A percentile compares a stretch with the other conserved stretches of the same genome.
Evolutionary conservation across 257 asterid species (phyloP).

Genomic region (Scutellaria minor): DNA sequence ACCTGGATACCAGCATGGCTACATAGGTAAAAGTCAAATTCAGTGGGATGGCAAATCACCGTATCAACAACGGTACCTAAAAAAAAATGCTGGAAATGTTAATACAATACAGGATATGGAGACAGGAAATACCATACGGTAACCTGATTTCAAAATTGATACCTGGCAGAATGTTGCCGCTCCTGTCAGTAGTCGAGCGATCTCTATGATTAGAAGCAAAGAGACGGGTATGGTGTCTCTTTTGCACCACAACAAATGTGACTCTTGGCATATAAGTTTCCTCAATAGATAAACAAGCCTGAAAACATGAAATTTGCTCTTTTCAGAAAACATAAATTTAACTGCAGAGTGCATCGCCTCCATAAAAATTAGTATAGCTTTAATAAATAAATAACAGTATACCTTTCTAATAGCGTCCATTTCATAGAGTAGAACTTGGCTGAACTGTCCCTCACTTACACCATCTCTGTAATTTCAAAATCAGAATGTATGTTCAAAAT

Average conservation of each 20-base stretch:
- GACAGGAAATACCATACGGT: neutral
- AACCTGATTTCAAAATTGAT: neutral
- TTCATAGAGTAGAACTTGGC: slow-evolving; percentile 70
- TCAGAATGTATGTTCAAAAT: neutral
- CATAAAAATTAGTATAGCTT: neutral
- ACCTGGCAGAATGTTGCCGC: slow-evolving; percentile 94
- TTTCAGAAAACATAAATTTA: neutral
- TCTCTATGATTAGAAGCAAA: slow-evolving; percentile 63
- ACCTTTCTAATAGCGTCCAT: slow-evolving; percentile 75
- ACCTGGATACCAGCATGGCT: slow-evolving; percentile 95
- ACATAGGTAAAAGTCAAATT: slow-evolving; percentile 78
- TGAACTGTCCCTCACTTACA: slow-evolving; percentile 86
- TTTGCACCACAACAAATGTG: slow-evolving; percentile 88
- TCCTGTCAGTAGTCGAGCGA: slow-evolving; percentile 56
- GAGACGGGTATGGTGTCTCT: slow-evolving; percentile 92
- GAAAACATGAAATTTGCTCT: slow-evolving; percentile 6
- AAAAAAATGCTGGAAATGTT: neutral
- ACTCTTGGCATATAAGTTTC: slow-evolving; percentile 55
- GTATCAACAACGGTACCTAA: slow-evolving; percentile 89
- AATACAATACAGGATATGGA: neutral
- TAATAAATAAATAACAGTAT: neutral
- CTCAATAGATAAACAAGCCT: slow-evolving; percentile 77
- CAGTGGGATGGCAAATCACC: slow-evolving; percentile 73
- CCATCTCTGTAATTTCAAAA: slow-evolving; percentile 68
- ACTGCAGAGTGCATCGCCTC: neutral